Evolutionary conservation across 78 protist genomes (phyloP).

Genomic region (Bodo saltans): DNA sequence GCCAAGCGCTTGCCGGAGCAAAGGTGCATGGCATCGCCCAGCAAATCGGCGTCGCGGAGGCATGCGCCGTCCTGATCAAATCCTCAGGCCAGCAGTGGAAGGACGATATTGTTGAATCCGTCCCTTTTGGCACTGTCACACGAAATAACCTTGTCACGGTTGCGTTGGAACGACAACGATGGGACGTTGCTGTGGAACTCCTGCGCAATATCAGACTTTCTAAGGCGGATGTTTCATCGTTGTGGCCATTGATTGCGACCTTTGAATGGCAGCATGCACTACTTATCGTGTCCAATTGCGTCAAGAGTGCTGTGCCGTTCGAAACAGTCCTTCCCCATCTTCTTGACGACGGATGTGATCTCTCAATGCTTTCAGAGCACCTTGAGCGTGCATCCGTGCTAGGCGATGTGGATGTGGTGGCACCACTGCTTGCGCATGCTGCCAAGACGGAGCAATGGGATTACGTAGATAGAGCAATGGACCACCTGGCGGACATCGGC

Average conservation of each 20-base stretch:
- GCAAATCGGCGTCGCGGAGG: neutral
- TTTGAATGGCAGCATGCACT: neutral
- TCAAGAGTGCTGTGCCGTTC: neutral
- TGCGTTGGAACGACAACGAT: neutral
- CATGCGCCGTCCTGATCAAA: neutral
- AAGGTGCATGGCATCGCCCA: neutral
- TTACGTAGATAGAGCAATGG: neutral
- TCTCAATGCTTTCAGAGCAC: neutral
- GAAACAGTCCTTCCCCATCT: neutral
- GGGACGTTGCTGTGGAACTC: neutral
- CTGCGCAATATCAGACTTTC: neutral
- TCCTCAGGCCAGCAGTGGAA: neutral
- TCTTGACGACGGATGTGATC: neutral
- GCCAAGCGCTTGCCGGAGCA: neutral
- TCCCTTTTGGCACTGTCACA: neutral
- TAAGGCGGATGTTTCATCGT: neutral
- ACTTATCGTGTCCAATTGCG: neutral
- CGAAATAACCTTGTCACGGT: neutral
- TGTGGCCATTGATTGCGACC: neutral
- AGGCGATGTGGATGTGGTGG: neutral
- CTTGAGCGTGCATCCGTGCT: neutral
- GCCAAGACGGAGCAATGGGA: neutral
- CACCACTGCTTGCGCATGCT: neutral
- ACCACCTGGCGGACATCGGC: neutral
- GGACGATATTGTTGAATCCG: neutral